These are phyloP conservation scores for Zygosaccharomyces rouxii DNA, from an alignment of 805 yeast species.

Conservation along the genomic window DNA sequence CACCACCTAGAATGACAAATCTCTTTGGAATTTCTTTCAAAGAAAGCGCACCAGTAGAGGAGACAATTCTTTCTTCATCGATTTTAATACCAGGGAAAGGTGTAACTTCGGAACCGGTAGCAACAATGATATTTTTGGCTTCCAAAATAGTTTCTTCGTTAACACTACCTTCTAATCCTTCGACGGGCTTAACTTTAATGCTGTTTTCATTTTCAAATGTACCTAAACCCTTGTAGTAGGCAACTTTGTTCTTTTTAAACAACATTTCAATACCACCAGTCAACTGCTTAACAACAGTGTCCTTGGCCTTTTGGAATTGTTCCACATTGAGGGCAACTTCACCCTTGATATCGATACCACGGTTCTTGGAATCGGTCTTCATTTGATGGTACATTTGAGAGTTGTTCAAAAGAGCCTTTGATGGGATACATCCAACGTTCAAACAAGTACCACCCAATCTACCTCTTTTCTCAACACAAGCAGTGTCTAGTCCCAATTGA, in stretches of 20 bases:
- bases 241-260: constrained; percentile 92
- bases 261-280: constrained; percentile 93
- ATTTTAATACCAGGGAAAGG: constrained; percentile 98
- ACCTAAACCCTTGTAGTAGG: constrained; percentile 91
- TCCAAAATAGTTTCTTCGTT: constrained; percentile 58
- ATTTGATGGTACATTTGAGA: constrained; percentile 89
- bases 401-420: constrained; percentile 92
- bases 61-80: constrained; percentile 95
- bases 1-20: constrained; percentile 94
- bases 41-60: constrained; percentile 88
- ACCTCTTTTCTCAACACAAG: constrained; percentile 97
- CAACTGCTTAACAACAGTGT: constrained; percentile 79
- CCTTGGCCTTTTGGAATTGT: constrained; percentile 87
- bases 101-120: constrained; percentile 97
- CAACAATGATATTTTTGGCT: constrained; percentile 87
- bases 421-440: constrained; percentile 98
- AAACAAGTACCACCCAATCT: constrained; percentile 96
- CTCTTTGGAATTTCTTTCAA: constrained; percentile 89
- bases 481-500: constrained; percentile 89
- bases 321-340: constrained; percentile 72
- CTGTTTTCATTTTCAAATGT: constrained; percentile 77
- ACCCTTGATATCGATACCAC: constrained; percentile 82
- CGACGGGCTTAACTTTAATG: constrained; percentile 77
- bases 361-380: constrained; percentile 70
- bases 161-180: constrained; percentile 70